phyloP scores from a whole-genome alignment of 2,329 filamentous ascomycete species.

The Pseudocercospora pini-densiflorae region DNA sequence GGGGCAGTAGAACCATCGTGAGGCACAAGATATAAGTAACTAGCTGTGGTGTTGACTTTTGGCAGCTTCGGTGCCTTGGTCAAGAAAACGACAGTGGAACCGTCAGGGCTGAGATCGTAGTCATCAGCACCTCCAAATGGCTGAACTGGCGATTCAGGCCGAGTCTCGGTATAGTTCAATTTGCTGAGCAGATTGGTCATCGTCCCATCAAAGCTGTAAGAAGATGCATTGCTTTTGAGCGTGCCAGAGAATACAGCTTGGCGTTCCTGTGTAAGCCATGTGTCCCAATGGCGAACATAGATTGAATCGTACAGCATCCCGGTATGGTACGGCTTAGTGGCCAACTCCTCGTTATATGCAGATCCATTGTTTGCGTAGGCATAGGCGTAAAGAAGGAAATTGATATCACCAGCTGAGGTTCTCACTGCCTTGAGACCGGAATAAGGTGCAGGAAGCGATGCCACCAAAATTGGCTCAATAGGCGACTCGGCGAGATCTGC shows the following conservation, averaged over 20 bases:
- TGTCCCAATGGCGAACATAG: conserved; percentile 60
- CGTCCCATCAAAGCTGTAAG: conserved; percentile 24
- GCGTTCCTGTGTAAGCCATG: conserved; percentile 54
- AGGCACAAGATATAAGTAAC: conserved; percentile 34
- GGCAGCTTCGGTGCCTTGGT: conserved; percentile 33
- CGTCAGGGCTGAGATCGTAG: conserved; percentile 34
- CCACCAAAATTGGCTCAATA: conserved; percentile 35
- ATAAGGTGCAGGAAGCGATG: conserved; percentile 40
- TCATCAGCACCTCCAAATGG: conserved; percentile 29
- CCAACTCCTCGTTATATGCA: conserved; percentile 55
- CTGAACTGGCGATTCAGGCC: conserved; percentile 32
- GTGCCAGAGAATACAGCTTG: conserved; percentile 56
- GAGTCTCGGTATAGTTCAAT: conserved; percentile 31
- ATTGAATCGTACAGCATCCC: conserved; percentile 56
- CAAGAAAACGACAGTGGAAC: conserved; percentile 32
- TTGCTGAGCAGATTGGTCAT: conserved; percentile 31
- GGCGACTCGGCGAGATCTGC: conserved; percentile 39
- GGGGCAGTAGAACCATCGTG: conserved; percentile 34
- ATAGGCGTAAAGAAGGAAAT: conserved; percentile 33
- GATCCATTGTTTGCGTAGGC: conserved; percentile 39
- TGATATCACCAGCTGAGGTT: conserved; percentile 35
- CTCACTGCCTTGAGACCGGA: conserved; percentile 43
- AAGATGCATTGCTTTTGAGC: conserved; percentile 34
- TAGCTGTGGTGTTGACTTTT: conserved; percentile 32
- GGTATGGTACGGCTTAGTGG: conserved; percentile 50